Evolutionary conservation across 495 filamentous ascomycete species (phyloP), one percentile per base, ranked within the genome.

Genomic region (Aspergillus leporis): DNA sequence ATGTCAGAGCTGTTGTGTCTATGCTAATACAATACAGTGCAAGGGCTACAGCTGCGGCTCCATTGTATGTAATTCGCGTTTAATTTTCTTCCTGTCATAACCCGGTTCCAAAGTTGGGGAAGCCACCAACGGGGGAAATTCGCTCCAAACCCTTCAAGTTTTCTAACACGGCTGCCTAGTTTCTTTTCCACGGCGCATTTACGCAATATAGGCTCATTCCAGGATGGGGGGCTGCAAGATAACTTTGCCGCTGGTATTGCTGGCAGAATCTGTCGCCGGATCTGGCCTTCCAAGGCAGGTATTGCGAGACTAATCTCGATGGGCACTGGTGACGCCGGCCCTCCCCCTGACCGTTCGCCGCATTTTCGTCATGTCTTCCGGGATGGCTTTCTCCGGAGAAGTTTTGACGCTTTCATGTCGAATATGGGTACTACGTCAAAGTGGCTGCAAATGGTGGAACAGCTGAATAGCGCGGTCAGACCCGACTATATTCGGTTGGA

Each of bases 231-330:
- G 5, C 54, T 70, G 32, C 58, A 56, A 12, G 45, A 70, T 31
- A 70, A 70, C 38, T 65, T 68, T 48, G 62, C 63, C 4, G 61
- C 59, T 12, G 63, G 59, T 25, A 61, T 70, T 49, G 61, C 65
- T 1, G 30, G 34, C 5, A 48, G 62, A 19, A 28, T 66, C 4
- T 61, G 55, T 32, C 28, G 51, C 23, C 60, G 64, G 16, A 65
- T 72, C 19, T 72, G 56, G 67, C 58, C 63, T 0, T 36, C 25
- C 18, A 45, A n/a, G 31, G 23, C 34, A 1, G 58, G 59, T 2
- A 56, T 54, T 18, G 58, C 22, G 34, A 46, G 58, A 47, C 55
- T 67, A 14, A 31, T 70, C 1, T 70, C 60, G 2, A 36, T 70
- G 9, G 60, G 64, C 18, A 70, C 60, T 32, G 58, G 60, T 34